Conservation (phyloP, 345 rosid species). For the Corchorus olitorius region DNA sequence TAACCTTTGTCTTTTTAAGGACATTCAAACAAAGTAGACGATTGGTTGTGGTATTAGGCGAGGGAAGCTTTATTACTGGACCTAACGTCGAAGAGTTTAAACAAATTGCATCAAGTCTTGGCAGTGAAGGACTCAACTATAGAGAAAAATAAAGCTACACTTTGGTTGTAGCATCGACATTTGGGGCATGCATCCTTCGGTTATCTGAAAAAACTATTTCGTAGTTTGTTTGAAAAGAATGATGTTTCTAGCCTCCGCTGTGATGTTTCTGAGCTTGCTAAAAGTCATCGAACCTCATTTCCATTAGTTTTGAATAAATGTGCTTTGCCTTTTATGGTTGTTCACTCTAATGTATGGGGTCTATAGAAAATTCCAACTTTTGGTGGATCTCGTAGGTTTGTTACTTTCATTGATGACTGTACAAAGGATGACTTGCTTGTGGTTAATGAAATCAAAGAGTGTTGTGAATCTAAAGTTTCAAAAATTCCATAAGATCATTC, state of each 20-base stretch:
- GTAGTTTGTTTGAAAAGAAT: not conserved
- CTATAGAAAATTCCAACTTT: not conserved
- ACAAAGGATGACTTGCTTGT: constrained; percentile 10
- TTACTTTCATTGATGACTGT: too few species aligned
- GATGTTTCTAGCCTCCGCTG: not conserved
- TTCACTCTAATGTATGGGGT: constrained; percentile 17
- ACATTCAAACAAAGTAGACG: not conserved
- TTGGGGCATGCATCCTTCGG: not conserved
- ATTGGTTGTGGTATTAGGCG: constrained; percentile 24
- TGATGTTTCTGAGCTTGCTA: not conserved
- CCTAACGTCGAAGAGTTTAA: not conserved
- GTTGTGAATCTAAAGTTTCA: not conserved
- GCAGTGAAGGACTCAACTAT: too few species aligned
- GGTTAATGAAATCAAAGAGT: constrained; percentile 13
- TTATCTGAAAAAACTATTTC: constrained; percentile 6
- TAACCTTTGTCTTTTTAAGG: constrained; percentile 19
- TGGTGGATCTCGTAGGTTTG: not conserved
- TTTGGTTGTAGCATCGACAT: constrained; percentile 15
- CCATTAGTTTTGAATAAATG: not conserved
- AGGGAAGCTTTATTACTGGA: not conserved
- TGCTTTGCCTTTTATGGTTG: too few species aligned
- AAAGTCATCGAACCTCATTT: not conserved
- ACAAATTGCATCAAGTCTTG: not conserved
- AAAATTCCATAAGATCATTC: not conserved
- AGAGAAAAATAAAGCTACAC: not conserved